Percentiles rank a stretch among this genome's conserved stretches.
Evolutionary conservation across 768 basidiomycete genomes (phyloP).

Genomic region (Obba rivulosa): DNA sequence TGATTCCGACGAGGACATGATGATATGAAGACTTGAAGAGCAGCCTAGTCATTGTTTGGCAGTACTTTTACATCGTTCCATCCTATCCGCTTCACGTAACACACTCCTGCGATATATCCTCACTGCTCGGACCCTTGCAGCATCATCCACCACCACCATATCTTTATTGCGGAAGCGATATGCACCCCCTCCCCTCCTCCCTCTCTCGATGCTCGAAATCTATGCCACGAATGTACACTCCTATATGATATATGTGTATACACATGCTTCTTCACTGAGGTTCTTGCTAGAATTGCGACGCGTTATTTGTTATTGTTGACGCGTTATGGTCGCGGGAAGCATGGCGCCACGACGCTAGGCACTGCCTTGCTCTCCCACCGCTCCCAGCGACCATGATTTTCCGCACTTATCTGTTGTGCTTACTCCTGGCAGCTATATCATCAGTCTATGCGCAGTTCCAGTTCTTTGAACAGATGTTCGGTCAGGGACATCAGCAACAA

Average conservation of each 20-base stretch:
- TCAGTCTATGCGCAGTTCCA: slow-evolving; percentile 61
- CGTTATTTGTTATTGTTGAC: slow-evolving; percentile 15
- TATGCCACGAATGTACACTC: neutral
- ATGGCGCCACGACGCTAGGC: neutral
- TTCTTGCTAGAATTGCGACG: neutral
- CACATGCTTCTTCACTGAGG: neutral
- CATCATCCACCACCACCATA: no score
- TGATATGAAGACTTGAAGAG: neutral
- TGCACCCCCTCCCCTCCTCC: no score
- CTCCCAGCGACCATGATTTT: slow-evolving; percentile 3
- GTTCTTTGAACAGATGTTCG: slow-evolving; percentile 78
- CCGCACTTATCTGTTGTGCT: slow-evolving; percentile 29
- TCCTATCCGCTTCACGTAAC: no score
- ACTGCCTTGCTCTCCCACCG: neutral
- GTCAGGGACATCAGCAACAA: slow-evolving; percentile 52
- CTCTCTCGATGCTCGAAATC: no score
- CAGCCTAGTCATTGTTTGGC: no score
- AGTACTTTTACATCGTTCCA: no score
- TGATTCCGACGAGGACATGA: neutral
- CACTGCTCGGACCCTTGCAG: no score
- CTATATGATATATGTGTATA: slow-evolving; percentile 5
- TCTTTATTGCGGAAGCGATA: no score
- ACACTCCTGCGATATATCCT: no score
- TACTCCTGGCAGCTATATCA: slow-evolving; percentile 20
- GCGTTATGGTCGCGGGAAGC: slow-evolving; percentile 1